Conservation (phyloP, 2,329 filamentous ascomycete species). For the Dothideomycetes sp. region DNA sequence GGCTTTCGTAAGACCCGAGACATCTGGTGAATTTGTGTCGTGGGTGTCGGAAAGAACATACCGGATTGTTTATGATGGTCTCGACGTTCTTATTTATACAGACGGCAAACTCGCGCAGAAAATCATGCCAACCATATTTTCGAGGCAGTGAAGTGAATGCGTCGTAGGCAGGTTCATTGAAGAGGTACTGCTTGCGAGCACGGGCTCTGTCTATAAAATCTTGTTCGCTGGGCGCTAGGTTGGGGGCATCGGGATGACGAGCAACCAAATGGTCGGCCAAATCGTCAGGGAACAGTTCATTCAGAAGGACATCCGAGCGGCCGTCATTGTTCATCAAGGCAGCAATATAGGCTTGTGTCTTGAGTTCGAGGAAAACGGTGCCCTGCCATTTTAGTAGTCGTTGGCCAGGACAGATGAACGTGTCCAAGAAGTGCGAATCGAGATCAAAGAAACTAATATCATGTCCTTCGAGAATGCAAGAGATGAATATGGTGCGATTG, state of each 20-base stretch:
- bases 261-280: slow-evolving; percentile 45
- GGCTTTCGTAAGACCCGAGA: no score
- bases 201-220: slow-evolving; percentile 50
- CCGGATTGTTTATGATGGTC: slow-evolving; percentile 26
- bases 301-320: slow-evolving; percentile 46
- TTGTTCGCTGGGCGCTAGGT: slow-evolving; percentile 48
- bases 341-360: slow-evolving; percentile 59
- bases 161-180: slow-evolving; percentile 37
- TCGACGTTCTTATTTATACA: slow-evolving; percentile 53
- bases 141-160: slow-evolving; percentile 43
- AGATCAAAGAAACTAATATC: slow-evolving; percentile 56
- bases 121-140: slow-evolving; percentile 56
- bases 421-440: slow-evolving; percentile 54
- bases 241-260: slow-evolving; percentile 44
- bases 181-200: slow-evolving; percentile 48
- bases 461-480: slow-evolving; percentile 51
- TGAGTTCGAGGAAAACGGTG: slow-evolving; percentile 53
- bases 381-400: slow-evolving; percentile 52
- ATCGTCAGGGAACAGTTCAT: slow-evolving; percentile 51
- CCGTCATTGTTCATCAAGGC: slow-evolving; percentile 49
- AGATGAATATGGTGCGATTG: slow-evolving; percentile 57
- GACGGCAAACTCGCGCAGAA: slow-evolving; percentile 48
- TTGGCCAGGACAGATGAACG: slow-evolving; percentile 52
- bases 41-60: slow-evolving; percentile 1
- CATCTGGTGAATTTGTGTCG: background rate